A percentile compares a stretch with the other conserved stretches of the same genome.
phyloP scores from a whole-genome alignment of 768 basidiomycete genomes.

The Xanthoconium stramineum region DNA sequence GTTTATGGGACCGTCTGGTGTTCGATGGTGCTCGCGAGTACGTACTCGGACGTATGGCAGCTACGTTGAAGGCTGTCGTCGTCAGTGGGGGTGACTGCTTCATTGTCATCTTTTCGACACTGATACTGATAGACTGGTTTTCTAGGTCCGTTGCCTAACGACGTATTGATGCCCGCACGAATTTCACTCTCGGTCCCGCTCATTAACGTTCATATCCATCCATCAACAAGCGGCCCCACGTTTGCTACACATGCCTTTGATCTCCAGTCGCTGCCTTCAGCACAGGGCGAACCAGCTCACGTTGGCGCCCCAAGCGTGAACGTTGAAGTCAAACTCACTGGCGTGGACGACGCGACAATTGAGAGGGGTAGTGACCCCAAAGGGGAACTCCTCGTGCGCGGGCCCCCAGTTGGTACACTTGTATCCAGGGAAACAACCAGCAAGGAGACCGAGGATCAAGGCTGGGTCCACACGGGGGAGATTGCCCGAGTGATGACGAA shows the following conservation, averaged over 20 bases:
- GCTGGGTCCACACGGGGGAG: constrained; percentile 46
- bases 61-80: constrained; percentile 63
- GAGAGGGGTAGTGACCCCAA: constrained; percentile 66
- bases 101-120: not conserved
- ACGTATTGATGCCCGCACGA: constrained; percentile 57
- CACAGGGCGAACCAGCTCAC: constrained; percentile 37
- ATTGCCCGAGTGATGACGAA: constrained; percentile 56
- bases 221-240: constrained; percentile 68
- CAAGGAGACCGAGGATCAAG: constrained; percentile 38
- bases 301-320: constrained; percentile 84
- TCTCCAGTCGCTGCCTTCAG: constrained; percentile 64
- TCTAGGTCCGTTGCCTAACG: constrained; percentile 49
- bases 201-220: constrained; percentile 60
- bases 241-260: constrained; percentile 84
- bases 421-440: constrained; percentile 28
- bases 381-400: constrained; percentile 61
- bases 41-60: constrained; percentile 58
- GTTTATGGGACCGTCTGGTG: constrained; percentile 80
- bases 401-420: constrained; percentile 66
- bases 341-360: constrained; percentile 59
- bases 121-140: not conserved
- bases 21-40: constrained; percentile 64
- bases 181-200: constrained; percentile 76
- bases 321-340: constrained; percentile 76
- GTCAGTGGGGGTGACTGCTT: constrained; percentile 63